Conservation (phyloP, 2,329 filamentous ascomycete genomes). For the Aureobasidium sp. region DNA sequence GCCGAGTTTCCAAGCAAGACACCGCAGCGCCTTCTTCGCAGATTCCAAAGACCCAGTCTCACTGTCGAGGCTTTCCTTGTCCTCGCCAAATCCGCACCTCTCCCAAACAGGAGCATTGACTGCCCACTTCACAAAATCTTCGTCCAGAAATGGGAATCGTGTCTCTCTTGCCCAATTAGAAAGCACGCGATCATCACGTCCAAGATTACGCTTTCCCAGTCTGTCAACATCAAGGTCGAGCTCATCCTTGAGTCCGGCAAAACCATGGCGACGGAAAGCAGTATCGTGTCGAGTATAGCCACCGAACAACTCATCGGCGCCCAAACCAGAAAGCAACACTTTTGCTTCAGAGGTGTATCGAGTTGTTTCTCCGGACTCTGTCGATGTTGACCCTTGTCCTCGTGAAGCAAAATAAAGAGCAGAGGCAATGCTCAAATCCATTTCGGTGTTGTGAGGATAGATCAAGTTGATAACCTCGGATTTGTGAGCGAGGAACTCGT, state of each 20-base stretch:
- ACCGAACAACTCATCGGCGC: conserved; percentile 92
- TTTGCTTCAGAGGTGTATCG: conserved; percentile 64
- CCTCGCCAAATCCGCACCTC: conserved; percentile 71
- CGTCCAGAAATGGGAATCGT: conserved; percentile 85
- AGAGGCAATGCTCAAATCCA: conserved; percentile 91
- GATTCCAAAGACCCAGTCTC: conserved; percentile 52
- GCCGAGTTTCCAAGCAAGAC: conserved; percentile 67
- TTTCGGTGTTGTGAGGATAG: conserved; percentile 91
- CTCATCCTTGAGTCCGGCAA: conserved; percentile 68
- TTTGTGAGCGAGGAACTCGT: conserved; percentile 64
- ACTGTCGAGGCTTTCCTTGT: conserved; percentile 19
- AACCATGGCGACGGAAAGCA: conserved; percentile 65
- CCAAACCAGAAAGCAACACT: conserved; percentile 83
- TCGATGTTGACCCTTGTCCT: conserved; percentile 47
- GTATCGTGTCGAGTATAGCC: conserved; percentile 80
- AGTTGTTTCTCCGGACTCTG: conserved; percentile 20
- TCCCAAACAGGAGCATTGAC: conserved; percentile 67
- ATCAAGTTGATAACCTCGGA: conserved; percentile 68
- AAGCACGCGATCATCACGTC: conserved; percentile 86
- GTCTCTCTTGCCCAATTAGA: conserved; percentile 84
- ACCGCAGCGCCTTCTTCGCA: conserved; percentile 72
- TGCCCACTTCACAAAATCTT: conserved; percentile 75
- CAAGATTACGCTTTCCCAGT: conserved; percentile 88
- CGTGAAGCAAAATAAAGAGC: conserved; percentile 93
- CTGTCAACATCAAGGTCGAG: conserved; percentile 77